Percentiles rank a stretch among this genome's conserved stretches.
phyloP scores from a whole-genome alignment of 345 rosid species.

The Boechera stricta region DNA sequence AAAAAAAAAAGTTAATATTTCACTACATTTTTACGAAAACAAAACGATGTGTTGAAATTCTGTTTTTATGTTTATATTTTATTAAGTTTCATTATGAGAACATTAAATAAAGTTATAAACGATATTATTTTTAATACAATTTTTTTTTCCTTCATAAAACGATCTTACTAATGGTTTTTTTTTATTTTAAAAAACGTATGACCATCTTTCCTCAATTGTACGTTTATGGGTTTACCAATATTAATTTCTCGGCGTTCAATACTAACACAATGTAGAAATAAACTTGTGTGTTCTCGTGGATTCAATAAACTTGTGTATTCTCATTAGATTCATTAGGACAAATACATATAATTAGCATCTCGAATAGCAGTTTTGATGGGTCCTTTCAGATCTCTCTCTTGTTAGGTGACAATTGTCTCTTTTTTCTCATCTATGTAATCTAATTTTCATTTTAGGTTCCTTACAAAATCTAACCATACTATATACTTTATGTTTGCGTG shows the following conservation, averaged over 20 bases:
- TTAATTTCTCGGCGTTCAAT: not conserved
- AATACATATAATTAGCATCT: not conserved
- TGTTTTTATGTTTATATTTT: too few species aligned
- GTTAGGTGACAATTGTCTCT: conserved; percentile 26
- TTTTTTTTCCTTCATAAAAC: too few species aligned
- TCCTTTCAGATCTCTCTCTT: not conserved
- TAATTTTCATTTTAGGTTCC: conserved; percentile 17
- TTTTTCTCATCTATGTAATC: conserved; percentile 27
- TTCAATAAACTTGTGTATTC: too few species aligned
- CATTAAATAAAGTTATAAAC: too few species aligned
- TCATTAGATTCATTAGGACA: too few species aligned
- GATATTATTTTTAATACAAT: too few species aligned
- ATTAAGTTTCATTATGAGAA: too few species aligned
- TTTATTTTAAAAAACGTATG: not conserved
- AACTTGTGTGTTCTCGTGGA: too few species aligned
- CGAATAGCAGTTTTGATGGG: not conserved
- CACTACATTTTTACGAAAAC: too few species aligned
- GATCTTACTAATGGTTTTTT: not conserved
- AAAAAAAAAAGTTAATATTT: too few species aligned
- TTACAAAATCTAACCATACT: conserved; percentile 39
- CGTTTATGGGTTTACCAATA: not conserved
- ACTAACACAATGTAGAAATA: too few species aligned
- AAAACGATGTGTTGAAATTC: too few species aligned
- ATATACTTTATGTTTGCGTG: conserved; percentile 30
- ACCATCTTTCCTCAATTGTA: not conserved